Percentiles rank a stretch among this genome's conserved stretches.
phyloP scores from a whole-genome alignment of 2,329 filamentous ascomycete species.

The Corynespora cassiicola region DNA sequence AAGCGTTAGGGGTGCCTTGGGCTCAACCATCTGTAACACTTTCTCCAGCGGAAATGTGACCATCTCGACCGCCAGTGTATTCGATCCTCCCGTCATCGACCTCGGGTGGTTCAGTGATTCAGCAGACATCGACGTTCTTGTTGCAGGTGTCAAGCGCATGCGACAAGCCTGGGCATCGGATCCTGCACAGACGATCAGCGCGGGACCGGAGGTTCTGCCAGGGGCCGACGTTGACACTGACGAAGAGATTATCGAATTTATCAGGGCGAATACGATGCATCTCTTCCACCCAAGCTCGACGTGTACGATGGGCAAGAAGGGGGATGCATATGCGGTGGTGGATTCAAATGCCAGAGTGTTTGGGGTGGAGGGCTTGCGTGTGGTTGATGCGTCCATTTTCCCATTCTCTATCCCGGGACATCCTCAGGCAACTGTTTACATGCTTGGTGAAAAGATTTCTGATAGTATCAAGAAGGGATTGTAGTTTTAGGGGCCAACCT shows the following conservation, averaged over 20 bases:
- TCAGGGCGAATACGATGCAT: constrained; percentile 16
- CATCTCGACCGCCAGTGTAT: constrained; percentile 31
- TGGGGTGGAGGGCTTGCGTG: constrained; percentile 34
- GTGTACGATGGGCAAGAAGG: constrained; percentile 31
- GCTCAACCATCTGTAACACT: constrained; percentile 5
- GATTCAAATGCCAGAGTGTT: constrained; percentile 39
- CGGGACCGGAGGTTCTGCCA: constrained; percentile 28
- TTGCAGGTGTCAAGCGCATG: constrained; percentile 31
- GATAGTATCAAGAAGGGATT: constrained; percentile 19
- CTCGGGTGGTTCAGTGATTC: constrained; percentile 36
- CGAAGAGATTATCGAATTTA: constrained; percentile 21
- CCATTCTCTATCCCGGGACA: constrained; percentile 35
- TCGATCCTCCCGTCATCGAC: constrained; percentile 35
- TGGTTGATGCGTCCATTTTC: constrained; percentile 45
- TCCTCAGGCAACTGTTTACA: constrained; percentile 29
- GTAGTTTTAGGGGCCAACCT: too few species aligned
- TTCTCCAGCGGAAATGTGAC: constrained; percentile 39
- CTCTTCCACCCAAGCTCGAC: constrained; percentile 32
- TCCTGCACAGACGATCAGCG: constrained; percentile 12
- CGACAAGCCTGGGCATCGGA: constrained; percentile 24
- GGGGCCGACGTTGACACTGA: constrained; percentile 22
- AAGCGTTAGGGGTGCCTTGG: constrained; percentile 6
- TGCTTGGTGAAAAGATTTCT: constrained; percentile 39
- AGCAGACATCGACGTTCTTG: constrained; percentile 30
- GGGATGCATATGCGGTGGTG: constrained; percentile 38